Base-by-base conservation (phyloP, 139 green algal species). In the Picochlorum sp. region DNA sequence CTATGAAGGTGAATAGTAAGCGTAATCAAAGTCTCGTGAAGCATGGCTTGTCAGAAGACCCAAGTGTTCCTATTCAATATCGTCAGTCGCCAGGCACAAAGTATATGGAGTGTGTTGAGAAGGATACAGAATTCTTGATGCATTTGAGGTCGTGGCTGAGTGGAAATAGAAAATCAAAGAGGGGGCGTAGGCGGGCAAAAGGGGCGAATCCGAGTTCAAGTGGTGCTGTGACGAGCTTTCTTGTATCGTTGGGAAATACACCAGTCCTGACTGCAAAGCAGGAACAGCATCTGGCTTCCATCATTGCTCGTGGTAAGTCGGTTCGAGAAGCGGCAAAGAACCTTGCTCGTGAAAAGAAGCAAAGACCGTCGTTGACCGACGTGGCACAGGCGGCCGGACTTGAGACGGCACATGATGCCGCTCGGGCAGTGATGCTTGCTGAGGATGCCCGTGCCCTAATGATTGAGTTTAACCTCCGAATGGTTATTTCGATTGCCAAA, bases 401-500 rank as follows among this genome's bases (percentile, higher is more conserved):
- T 47, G 15, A 32, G 20, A 41, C n/a, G 18, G 34, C 60, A 34
- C 61, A 58, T 4, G 64, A 68, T 38, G 58, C 46, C 0, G 37
- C 41, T 13, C 65, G 60, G 49, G 38, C 26, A 23, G 30, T 66
- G 52, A 20, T 65, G 21, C 58, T 65, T 7, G 58, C 34, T 46
- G 44, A 56, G 20, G 72, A 72, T 32, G 72, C 72, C 54, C 46
- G 64, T 24, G 65, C 67, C 30, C 56, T 79, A 47, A 41, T 79
- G 47, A 49, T 72, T 56, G 65, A 79, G 46, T 65, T 66, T 56
- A 79, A 79, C 50, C 16, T 74, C 21, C 21, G 70, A 16, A 61
- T 79, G 56, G 72, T 79, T 2, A 49, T 79, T n/a, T 45, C 49
- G 23, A 64, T 74, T 7, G 60, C 66, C 56, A 70, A 74, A 60